Evolutionary conservation across 495 filamentous ascomycete species (phyloP).

Genomic region (Aspergillus avenaceus): DNA sequence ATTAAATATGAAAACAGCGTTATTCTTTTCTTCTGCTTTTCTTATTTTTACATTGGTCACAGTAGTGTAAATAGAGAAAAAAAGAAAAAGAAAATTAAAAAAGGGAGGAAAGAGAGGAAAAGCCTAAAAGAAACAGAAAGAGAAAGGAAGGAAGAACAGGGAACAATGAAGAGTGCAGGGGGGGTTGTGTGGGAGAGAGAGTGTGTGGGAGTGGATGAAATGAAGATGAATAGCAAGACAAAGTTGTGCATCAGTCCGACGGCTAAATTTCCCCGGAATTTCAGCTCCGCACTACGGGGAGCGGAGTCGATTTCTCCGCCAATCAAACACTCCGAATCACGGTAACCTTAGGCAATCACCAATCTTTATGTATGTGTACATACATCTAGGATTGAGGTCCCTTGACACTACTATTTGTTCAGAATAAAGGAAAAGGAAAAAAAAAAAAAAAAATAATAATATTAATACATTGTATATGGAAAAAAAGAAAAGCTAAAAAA

Average conservation of each 20-base stretch:
- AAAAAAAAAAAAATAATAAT: too few relatives aligned
- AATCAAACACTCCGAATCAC: constrained; percentile 20
- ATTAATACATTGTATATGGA: too few relatives aligned
- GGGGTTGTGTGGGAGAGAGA: too few relatives aligned
- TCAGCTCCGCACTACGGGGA: constrained; percentile 7
- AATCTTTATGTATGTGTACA: neutral
- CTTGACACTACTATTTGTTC: too few relatives aligned
- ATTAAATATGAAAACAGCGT: too few relatives aligned
- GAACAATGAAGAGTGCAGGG: too few relatives aligned
- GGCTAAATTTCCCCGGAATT: constrained; percentile 22
- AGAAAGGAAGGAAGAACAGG: neutral
- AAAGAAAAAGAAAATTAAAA: constrained; percentile 1
- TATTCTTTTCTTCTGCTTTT: too few relatives aligned
- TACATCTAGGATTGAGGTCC: too few relatives aligned
- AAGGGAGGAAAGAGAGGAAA: neutral
- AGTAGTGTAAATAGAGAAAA: neutral
- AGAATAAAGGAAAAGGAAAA: too few relatives aligned
- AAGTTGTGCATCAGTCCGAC: constrained; percentile 4
- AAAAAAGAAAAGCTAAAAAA: too few relatives aligned
- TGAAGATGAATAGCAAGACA: neutral
- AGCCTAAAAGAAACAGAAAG: neutral
- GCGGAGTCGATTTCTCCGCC: constrained; percentile 33
- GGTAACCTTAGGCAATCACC: neutral
- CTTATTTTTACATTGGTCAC: neutral
- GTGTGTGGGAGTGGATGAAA: neutral